Conservation (phyloP, 2,329 filamentous ascomycete genomes). For the Arachnomyces sp. region DNA sequence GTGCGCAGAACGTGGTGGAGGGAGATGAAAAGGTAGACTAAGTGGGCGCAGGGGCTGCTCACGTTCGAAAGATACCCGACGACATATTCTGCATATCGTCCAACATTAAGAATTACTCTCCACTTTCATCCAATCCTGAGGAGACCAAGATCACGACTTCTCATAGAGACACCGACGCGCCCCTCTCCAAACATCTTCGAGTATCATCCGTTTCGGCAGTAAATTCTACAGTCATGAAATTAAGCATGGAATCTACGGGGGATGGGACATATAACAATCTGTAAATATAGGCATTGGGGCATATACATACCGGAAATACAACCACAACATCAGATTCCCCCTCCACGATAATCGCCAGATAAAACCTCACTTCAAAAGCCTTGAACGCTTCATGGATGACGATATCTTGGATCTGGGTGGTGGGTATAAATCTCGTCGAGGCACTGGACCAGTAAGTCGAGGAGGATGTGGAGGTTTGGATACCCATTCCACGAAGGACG, state of each 20-base stretch:
- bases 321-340: constrained; percentile 83
- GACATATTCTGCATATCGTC: too few relatives aligned
- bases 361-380: constrained; percentile 84
- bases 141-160: constrained; percentile 31
- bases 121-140: background rate
- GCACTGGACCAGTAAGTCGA: constrained; percentile 56
- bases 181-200: constrained; percentile 88
- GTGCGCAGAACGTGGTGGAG: constrained; percentile 21
- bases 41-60: background rate
- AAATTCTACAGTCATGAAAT: constrained; percentile 41
- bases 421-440: constrained; percentile 74
- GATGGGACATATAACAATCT: background rate
- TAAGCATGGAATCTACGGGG: background rate
- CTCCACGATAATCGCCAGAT: constrained; percentile 81
- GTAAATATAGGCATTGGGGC: background rate
- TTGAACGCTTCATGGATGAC: constrained; percentile 91
- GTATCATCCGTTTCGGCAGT: constrained; percentile 62
- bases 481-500: constrained; percentile 77
- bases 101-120: background rate
- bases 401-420: constrained; percentile 83
- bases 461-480: constrained; percentile 73
- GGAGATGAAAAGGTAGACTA: constrained; percentile 14
- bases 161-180: constrained; percentile 75
- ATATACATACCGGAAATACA: constrained; percentile 66
- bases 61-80: constrained; percentile 7